Conservation (phyloP, 176 grass and related monocot genomes). For the Paspalum notatum region DNA sequence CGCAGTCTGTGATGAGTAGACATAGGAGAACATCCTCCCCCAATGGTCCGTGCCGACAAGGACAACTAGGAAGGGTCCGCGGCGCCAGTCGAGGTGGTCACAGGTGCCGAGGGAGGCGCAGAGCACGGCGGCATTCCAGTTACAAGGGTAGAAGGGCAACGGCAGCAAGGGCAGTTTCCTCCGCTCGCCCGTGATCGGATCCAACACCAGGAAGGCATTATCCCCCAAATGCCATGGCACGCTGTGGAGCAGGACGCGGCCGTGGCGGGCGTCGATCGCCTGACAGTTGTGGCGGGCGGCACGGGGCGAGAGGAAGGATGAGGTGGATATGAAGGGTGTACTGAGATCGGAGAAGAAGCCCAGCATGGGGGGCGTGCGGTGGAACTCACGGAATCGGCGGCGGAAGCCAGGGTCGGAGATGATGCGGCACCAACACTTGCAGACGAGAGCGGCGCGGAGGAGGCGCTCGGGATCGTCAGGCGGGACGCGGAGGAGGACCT, state of each 20-base stretch:
- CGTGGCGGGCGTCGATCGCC: neutral
- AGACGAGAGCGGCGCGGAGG: neutral
- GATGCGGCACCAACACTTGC: neutral
- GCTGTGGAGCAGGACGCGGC: slow-evolving; percentile 12
- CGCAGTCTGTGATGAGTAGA: neutral
- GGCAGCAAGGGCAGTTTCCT: neutral
- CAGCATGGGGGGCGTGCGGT: neutral
- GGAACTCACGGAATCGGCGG: no score
- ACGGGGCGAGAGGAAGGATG: neutral
- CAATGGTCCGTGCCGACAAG: neutral
- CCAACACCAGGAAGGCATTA: neutral
- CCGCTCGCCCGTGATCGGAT: neutral
- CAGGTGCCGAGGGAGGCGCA: neutral
- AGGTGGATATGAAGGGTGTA: neutral
- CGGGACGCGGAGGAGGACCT: neutral
- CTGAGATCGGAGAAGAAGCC: neutral
- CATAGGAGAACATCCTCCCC: neutral
- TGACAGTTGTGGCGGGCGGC: neutral
- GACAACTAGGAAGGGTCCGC: neutral
- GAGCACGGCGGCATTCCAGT: slow-evolving; percentile 16
- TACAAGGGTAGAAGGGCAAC: accelerated
- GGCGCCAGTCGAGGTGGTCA: slow-evolving; percentile 2
- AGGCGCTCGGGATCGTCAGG: neutral
- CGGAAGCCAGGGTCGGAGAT: neutral
- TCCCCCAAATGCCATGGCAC: no score